These are phyloP conservation scores for Claviceps digitariae DNA, from an alignment of 2,329 filamentous ascomycete genomes.

Conservation along the genomic window DNA sequence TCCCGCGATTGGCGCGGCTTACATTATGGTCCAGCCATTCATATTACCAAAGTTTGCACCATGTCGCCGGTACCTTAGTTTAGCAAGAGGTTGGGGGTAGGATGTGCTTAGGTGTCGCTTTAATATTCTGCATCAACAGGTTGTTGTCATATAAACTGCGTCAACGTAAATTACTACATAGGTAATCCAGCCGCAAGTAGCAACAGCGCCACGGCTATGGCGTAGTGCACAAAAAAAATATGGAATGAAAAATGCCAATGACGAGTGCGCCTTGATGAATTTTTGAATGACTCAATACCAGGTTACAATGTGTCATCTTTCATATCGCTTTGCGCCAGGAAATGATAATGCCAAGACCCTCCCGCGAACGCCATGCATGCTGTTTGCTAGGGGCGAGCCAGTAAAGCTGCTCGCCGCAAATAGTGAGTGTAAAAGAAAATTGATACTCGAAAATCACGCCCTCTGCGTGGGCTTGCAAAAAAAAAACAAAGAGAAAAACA, in stretches of 20 bases:
- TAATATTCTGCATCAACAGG: background rate
- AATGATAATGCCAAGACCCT: background rate
- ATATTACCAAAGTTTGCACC: background rate
- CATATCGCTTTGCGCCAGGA: background rate
- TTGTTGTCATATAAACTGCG: background rate
- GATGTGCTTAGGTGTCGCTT: background rate
- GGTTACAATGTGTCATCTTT: background rate
- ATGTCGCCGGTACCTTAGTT: too few species aligned
- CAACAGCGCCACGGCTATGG: background rate
- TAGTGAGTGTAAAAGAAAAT: background rate
- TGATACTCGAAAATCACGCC: background rate
- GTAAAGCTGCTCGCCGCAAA: background rate
- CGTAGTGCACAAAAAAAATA: background rate
- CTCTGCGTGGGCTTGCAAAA: background rate
- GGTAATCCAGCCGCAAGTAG: background rate
- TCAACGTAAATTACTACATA: background rate
- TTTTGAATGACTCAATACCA: background rate
- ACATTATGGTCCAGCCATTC: background rate
- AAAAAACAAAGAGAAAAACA: background rate
- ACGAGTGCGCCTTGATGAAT: background rate
- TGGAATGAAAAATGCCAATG: background rate
- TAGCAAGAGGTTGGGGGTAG: too few species aligned
- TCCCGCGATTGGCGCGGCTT: background rate
- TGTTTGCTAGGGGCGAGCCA: background rate
- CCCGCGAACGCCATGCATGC: conserved; percentile 1